Conservation (phyloP, 2,329 filamentous ascomycete genomes). For the Aspergillaceae sp. region DNA sequence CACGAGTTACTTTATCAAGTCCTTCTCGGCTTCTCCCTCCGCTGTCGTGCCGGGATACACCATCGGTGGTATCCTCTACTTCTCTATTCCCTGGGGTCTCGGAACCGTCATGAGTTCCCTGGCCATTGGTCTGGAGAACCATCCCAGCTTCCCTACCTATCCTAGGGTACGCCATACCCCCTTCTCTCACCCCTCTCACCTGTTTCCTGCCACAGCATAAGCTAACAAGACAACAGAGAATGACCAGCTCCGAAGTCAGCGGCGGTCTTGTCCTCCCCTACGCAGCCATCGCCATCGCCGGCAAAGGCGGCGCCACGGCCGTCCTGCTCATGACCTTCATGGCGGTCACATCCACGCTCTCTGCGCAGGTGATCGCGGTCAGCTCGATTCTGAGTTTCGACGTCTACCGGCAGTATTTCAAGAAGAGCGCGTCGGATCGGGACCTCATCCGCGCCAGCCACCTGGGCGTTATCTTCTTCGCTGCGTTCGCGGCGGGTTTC, state of each 20-base stretch:
- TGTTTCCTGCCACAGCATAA: not conserved
- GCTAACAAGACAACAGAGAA: constrained; percentile 16
- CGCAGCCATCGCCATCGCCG: constrained; percentile 30
- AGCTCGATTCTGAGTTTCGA: constrained; percentile 49
- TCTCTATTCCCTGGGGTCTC: constrained; percentile 47
- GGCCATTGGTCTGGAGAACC: constrained; percentile 41
- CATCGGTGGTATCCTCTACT: constrained; percentile 46
- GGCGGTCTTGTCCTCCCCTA: constrained; percentile 32
- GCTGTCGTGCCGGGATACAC: constrained; percentile 46
- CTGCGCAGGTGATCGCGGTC: constrained; percentile 46
- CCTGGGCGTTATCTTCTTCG: constrained; percentile 46
- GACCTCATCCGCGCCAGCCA: constrained; percentile 47
- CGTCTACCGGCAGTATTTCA: constrained; percentile 46
- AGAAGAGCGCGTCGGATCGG: constrained; percentile 37
- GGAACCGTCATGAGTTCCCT: constrained; percentile 45
- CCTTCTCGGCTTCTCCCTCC: constrained; percentile 41
- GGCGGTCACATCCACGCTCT: constrained; percentile 41
- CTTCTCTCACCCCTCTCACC: not conserved
- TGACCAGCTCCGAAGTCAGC: constrained; percentile 30
- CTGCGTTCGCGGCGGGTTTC: constrained; percentile 44
- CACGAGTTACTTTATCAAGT: constrained; percentile 47
- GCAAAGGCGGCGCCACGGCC: constrained; percentile 31
- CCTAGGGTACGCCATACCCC: constrained; percentile 30
- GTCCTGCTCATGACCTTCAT: constrained; percentile 35
- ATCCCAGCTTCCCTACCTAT: constrained; percentile 46